Percentiles rank a stretch among this genome's conserved stretches.
Evolutionary conservation across 192 early-diverging fungal genomes (phyloP).

Genomic region (Backusella morwellensis): DNA sequence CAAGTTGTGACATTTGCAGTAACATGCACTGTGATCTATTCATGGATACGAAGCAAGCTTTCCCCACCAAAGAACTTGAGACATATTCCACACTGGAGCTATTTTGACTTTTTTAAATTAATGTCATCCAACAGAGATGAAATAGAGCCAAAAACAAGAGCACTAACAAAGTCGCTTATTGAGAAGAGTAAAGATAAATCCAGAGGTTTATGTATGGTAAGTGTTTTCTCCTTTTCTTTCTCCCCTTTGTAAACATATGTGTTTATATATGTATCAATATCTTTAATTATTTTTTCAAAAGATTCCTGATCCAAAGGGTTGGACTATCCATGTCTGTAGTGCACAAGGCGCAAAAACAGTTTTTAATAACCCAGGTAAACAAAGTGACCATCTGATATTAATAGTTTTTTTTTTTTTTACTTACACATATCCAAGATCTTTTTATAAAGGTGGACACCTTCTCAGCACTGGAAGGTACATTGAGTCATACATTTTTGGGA

Average conservation of each 20-base stretch:
- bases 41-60: background rate
- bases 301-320: background rate
- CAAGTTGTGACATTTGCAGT: background rate
- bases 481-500: background rate
- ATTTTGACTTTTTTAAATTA: background rate
- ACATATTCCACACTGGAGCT: slow-evolving; percentile 3
- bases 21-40: background rate
- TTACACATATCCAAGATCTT: background rate
- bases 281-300: background rate
- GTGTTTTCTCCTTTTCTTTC: background rate
- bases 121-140: background rate
- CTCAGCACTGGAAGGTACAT: background rate
- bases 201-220: background rate
- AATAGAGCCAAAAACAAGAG: background rate
- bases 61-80: background rate
- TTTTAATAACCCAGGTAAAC: background rate
- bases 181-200: background rate
- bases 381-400: background rate
- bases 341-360: background rate
- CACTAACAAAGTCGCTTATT: background rate
- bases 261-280: background rate
- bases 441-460: background rate
- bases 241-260: background rate
- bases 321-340: slow-evolving; percentile 1
- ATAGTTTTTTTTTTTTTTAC: background rate